Percentiles rank a stretch among this genome's conserved stretches.
These are phyloP conservation scores for Trichoderma virens DNA, from an alignment of 495 filamentous ascomycete genomes.

Conservation along the genomic window DNA sequence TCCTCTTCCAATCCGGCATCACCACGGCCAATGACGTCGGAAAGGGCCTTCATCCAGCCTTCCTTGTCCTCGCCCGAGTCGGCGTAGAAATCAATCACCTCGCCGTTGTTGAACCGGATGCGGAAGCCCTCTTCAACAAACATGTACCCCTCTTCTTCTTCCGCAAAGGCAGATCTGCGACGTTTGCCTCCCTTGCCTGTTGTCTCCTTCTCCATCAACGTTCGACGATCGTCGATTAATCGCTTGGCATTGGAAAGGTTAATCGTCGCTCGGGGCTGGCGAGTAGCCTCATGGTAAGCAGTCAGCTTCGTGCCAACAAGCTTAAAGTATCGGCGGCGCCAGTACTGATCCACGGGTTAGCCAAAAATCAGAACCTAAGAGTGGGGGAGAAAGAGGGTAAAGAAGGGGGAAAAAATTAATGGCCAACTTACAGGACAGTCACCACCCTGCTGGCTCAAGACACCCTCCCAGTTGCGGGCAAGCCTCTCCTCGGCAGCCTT, in stretches of 20 bases:
- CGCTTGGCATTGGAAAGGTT: conserved; percentile 90
- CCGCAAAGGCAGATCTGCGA: conserved; percentile 88
- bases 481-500: conserved; percentile 73
- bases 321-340: conserved; percentile 96
- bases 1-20: conserved; percentile 35
- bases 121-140: conserved; percentile 99
- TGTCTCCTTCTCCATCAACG: conserved; percentile 72
- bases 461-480: conserved; percentile 72
- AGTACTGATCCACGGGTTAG: conserved; percentile 52
- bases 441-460: conserved; percentile 90
- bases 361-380: not conserved
- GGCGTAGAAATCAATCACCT: conserved; percentile 97
- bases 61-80: conserved; percentile 80
- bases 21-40: conserved; percentile 67
- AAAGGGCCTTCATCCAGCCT: conserved; percentile 88
- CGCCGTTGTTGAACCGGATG: conserved; percentile 94
- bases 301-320: conserved; percentile 85
- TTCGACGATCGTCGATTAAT: conserved; percentile 84
- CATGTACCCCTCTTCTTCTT: conserved; percentile 99
- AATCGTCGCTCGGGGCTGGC: conserved; percentile 92
- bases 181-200: conserved; percentile 66
- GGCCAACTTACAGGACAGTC: conserved; percentile 81
- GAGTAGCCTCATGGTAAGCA: conserved; percentile 90
- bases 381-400: not conserved
- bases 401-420: not conserved